phyloP scores from a whole-genome alignment of 2,329 filamentous ascomycete species.

The Phoma herbarum region DNA sequence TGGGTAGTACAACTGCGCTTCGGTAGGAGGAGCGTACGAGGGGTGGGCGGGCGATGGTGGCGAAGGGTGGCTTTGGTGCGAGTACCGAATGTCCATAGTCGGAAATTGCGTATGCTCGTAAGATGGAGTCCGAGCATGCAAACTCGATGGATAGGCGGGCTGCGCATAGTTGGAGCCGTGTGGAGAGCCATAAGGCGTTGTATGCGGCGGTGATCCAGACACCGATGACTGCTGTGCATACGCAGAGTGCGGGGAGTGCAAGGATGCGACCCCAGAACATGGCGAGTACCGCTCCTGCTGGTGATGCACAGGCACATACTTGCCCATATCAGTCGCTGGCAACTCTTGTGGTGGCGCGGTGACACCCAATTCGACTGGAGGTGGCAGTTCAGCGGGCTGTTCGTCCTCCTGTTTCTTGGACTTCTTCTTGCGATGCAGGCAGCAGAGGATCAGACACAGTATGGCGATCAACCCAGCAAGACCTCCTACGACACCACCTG shows the following conservation, averaged over 20 bases:
- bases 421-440: slow-evolving; percentile 50
- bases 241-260: slow-evolving; percentile 26
- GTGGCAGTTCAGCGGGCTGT: slow-evolving; percentile 24
- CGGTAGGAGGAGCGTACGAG: slow-evolving; percentile 21
- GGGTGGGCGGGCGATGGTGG: slow-evolving; percentile 30
- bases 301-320: slow-evolving; percentile 42
- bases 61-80: slow-evolving; percentile 37
- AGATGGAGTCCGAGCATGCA: slow-evolving; percentile 25
- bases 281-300: slow-evolving; percentile 27
- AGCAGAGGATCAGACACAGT: slow-evolving; percentile 47
- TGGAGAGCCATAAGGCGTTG: slow-evolving; percentile 14
- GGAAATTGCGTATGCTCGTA: slow-evolving; percentile 37
- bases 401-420: slow-evolving; percentile 29
- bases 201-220: slow-evolving; percentile 26
- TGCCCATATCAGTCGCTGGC: slow-evolving; percentile 32
- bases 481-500: slow-evolving; percentile 53
- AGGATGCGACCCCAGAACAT: slow-evolving; percentile 15
- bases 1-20: slow-evolving; percentile 42
- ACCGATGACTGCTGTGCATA: slow-evolving; percentile 32
- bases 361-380: slow-evolving; percentile 45
- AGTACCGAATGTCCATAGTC: slow-evolving; percentile 27
- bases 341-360: slow-evolving; percentile 44
- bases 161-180: slow-evolving; percentile 7
- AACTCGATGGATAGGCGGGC: slow-evolving; percentile 23
- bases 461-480: slow-evolving; percentile 45